phyloP scores from a whole-genome alignment of 108 stramenopile genomes.

The Cafeteria roenbergensis region DNA sequence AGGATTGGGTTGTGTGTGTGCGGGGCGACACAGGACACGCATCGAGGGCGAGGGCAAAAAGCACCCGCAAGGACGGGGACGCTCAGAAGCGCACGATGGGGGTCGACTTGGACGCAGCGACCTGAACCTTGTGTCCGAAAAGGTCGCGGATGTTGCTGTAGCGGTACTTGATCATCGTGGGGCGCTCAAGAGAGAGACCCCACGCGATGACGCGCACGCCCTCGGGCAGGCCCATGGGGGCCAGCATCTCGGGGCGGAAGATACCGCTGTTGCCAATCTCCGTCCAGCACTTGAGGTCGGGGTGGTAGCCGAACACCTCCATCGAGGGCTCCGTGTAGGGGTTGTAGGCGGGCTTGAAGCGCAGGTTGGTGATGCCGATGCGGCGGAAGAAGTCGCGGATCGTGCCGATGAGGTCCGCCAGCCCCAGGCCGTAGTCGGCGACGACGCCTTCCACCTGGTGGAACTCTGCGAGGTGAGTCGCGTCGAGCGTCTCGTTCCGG shows the following conservation, averaged over 20 bases:
- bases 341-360: slow-evolving; percentile 99
- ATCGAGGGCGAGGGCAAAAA: too few species aligned
- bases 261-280: slow-evolving; percentile 97
- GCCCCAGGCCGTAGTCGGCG: slow-evolving; percentile 87
- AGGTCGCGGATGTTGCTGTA: slow-evolving; percentile 96
- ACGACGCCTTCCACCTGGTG: slow-evolving; percentile 99
- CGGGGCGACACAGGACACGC: too few species aligned
- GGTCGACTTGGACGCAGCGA: slow-evolving; percentile 74
- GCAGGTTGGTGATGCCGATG: slow-evolving; percentile 92
- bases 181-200: slow-evolving; percentile 94
- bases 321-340: slow-evolving; percentile 99
- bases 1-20: too few species aligned
- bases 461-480: slow-evolving; percentile 98
- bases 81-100: slow-evolving; percentile 77
- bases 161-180: slow-evolving; percentile 99
- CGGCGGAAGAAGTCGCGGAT: slow-evolving; percentile 96
- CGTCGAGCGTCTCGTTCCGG: slow-evolving; percentile 99
- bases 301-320: slow-evolving; percentile 99
- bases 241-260: slow-evolving; percentile 99
- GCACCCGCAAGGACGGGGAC: too few species aligned
- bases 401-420: slow-evolving; percentile 92
- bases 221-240: slow-evolving; percentile 97
- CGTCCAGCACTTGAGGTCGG: slow-evolving; percentile 97
- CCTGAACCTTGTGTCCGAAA: slow-evolving; percentile 97
- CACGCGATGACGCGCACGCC: slow-evolving; percentile 97